Conservation (phyloP, 2,329 filamentous ascomycete species). For the Alternaria rosae region DNA sequence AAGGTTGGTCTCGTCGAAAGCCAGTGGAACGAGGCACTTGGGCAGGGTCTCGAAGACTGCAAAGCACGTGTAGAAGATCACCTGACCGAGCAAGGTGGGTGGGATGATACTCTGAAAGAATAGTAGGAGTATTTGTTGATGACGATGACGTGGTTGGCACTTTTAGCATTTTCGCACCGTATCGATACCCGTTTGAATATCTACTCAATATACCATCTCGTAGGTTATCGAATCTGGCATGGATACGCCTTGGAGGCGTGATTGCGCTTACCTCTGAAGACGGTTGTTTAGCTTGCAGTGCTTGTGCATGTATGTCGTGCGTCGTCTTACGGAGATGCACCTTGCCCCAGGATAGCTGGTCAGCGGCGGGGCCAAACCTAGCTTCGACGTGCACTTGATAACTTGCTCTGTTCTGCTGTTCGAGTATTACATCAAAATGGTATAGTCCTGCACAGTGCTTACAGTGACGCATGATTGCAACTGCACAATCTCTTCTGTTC, state of each 20-base stretch:
- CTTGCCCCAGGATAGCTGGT: not conserved
- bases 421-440: not conserved
- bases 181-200: slow-evolving; percentile 47
- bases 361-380: not conserved
- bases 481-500: not conserved
- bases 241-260: slow-evolving; percentile 5
- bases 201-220: slow-evolving; percentile 14
- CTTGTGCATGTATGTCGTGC: slow-evolving; percentile 5
- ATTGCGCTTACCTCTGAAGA: slow-evolving; percentile 1
- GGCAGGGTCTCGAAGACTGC: slow-evolving; percentile 74
- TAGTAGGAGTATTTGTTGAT: slow-evolving; percentile 27
- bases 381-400: not conserved
- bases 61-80: slow-evolving; percentile 77
- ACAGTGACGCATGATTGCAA: not conserved
- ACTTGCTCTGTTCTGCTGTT: not conserved
- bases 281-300: not conserved
- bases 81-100: slow-evolving; percentile 80
- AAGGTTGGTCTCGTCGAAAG: slow-evolving; percentile 90
- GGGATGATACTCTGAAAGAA: slow-evolving; percentile 72
- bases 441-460: not conserved
- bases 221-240: slow-evolving; percentile 9
- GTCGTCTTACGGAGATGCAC: not conserved
- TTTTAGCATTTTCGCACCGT: slow-evolving; percentile 29
- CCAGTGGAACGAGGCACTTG: slow-evolving; percentile 89
- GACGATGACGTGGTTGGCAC: slow-evolving; percentile 19